A percentile compares a stretch with the other conserved stretches of the same genome.
phyloP scores from a whole-genome alignment of 495 filamentous ascomycete species.

The Aspergillus bridgeri region DNA sequence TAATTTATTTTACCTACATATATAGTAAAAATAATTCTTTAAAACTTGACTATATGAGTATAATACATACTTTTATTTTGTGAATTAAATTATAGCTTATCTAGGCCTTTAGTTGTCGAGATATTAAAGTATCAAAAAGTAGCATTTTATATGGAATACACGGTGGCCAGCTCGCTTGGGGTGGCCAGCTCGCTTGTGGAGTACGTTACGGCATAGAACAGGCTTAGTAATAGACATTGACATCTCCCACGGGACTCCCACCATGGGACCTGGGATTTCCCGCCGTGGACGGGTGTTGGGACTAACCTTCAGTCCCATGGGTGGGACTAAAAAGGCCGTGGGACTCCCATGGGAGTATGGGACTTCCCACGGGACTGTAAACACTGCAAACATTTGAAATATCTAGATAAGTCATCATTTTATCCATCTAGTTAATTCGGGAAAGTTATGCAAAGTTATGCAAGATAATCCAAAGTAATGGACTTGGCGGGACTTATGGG shows the following conservation, averaged over 20 bases:
- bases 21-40: background rate
- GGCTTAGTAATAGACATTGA: no score
- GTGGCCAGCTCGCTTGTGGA: background rate
- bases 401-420: no score
- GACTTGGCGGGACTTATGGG: no score
- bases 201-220: no score
- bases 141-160: conserved; percentile 1
- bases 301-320: conserved; percentile 3
- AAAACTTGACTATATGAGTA: background rate
- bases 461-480: no score
- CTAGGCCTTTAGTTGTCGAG: background rate
- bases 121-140: background rate
- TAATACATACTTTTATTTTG: background rate
- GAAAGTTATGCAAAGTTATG: no score
- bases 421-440: no score
- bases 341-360: background rate
- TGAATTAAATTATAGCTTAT: background rate
- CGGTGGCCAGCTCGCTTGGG: background rate
- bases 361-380: background rate
- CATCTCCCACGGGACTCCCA: conserved; percentile 8
- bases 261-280: conserved; percentile 4
- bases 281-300: background rate
- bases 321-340: background rate
- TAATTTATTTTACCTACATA: conserved; percentile 1
- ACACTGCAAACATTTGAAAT: background rate